A percentile compares a stretch with the other conserved stretches of the same genome.
phyloP scores from a whole-genome alignment of 2,329 filamentous ascomycete genomes.

The Stagonosporopsis tanaceti region DNA sequence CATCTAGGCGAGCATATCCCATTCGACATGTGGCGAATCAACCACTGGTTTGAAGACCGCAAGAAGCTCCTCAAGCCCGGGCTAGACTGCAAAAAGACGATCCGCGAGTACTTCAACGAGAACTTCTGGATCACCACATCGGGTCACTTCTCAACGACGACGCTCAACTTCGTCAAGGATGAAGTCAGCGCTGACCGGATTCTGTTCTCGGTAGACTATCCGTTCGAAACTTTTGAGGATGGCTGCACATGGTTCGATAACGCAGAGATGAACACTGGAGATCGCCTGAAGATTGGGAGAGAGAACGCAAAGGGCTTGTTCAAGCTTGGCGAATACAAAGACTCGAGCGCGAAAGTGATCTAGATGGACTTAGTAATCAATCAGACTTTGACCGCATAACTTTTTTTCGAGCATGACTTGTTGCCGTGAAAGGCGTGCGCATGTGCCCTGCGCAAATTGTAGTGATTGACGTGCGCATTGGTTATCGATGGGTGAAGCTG shows the following conservation, averaged over 20 bases:
- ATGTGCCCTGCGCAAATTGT: too few species aligned
- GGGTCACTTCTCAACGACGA: conserved; percentile 64
- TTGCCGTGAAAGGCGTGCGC: background rate
- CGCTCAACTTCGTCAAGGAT: conserved; percentile 59
- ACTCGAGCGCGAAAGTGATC: conserved; percentile 29
- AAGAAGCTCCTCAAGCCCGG: conserved; percentile 47
- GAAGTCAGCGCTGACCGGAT: conserved; percentile 61
- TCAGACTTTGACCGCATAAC: background rate
- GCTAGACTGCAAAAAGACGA: conserved; percentile 56
- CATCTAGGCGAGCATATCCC: conserved; percentile 61
- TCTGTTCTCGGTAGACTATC: conserved; percentile 64
- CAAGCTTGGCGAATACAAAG: conserved; percentile 32
- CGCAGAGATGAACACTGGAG: conserved; percentile 49
- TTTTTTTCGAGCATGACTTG: background rate
- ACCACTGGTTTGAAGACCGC: conserved; percentile 60
- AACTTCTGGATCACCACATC: conserved; percentile 67
- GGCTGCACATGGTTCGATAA: conserved; percentile 56
- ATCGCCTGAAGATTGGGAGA: conserved; percentile 54
- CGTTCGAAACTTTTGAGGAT: conserved; percentile 53
- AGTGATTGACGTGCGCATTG: too few species aligned
- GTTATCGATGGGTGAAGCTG: too few species aligned
- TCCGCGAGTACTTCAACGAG: conserved; percentile 61
- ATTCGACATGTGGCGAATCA: conserved; percentile 57
- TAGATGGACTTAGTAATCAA: conserved; percentile 4
- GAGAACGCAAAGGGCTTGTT: conserved; percentile 58